Base-by-base conservation (phyloP, 257 asterid species). In the Ophiorrhiza pumila region DNA sequence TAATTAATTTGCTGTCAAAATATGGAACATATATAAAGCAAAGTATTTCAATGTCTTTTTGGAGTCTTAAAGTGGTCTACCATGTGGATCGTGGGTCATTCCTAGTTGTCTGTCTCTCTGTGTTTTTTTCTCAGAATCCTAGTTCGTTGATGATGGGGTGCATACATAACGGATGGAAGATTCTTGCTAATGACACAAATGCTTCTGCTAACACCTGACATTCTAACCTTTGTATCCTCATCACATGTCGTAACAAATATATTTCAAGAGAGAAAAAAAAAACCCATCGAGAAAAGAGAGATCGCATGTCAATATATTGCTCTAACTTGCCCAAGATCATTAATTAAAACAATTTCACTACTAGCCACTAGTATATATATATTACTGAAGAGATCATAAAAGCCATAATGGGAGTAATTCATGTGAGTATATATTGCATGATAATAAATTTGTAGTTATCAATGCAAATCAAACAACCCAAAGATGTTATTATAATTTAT, bases 41-140 rank as follows among this genome's bases (percentile, higher is more conserved):
- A n/a, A n/a, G n/a, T n/a, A n/a, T n/a, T 11, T 52, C 41, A 62
- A 27, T 13, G n/a, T 56, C 42, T 59, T 58, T 59, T 29, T 31
- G n/a, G 42, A 7, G 41, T 59, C 20, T 59, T 27, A 61, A 75
- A 71, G 80, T 56, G 55, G 75, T 46, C 72, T 79, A 31, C 71
- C 83, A 79, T 75, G 83, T 79, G 64, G 70, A 45, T 58, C 53
- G 37, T 69, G 65, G 65, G 29, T 72, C 32, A 37, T 72, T 50
- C 71, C 72, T 31, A 37, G 45, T 74, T 79, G 74, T 57, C 74
- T 31, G 32, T 9, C 43, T 18, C 12, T 35, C 17, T 2, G 59
- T 53, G 43, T 18, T 37, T 70, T 60, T 69, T 69, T 62, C 64
- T 20, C 55, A 29, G 52, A 65, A 68, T 50, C 68, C 71, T 55